Conservation (phyloP, 495 filamentous ascomycete genomes). For the Talaromyces liani region DNA sequence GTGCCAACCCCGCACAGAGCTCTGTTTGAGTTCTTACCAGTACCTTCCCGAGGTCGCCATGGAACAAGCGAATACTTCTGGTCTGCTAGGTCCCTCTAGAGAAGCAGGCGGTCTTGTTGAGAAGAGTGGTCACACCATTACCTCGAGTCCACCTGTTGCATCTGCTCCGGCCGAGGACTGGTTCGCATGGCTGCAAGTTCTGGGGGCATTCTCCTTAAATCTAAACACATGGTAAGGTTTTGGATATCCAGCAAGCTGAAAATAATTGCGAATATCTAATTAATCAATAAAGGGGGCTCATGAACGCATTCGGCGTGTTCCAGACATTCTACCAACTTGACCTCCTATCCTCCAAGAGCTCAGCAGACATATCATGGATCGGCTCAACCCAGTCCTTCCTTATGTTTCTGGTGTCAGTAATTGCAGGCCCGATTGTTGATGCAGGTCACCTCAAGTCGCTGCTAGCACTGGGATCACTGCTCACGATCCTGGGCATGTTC, state of each 20-base stretch:
- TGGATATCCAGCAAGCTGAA: neutral
- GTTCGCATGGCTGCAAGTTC: constrained; percentile 43
- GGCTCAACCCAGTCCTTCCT: constrained; percentile 1
- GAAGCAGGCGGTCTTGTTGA: neutral
- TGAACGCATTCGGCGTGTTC: constrained; percentile 45
- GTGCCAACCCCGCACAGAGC: neutral
- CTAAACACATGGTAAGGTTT: constrained; percentile 50
- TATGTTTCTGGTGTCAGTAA: constrained; percentile 33
- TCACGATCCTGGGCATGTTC: constrained; percentile 66
- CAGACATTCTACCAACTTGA: constrained; percentile 40
- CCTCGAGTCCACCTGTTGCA: neutral
- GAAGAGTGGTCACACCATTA: neutral
- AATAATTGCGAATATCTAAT: neutral
- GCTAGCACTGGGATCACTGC: constrained; percentile 42
- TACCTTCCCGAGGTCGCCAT: neutral
- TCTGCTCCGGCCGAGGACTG: neutral
- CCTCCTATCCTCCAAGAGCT: constrained; percentile 19
- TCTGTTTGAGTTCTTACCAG: neutral
- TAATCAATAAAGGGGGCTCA: constrained; percentile 20
- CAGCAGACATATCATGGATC: constrained; percentile 17
- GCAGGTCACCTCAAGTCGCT: constrained; percentile 58
- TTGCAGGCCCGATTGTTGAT: constrained; percentile 67
- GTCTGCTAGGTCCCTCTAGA: neutral
- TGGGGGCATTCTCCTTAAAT: constrained; percentile 47
- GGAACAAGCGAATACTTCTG: neutral